These are phyloP conservation scores for Coprinellus micaceus DNA, from an alignment of 768 basidiomycete genomes.

Conservation along the genomic window DNA sequence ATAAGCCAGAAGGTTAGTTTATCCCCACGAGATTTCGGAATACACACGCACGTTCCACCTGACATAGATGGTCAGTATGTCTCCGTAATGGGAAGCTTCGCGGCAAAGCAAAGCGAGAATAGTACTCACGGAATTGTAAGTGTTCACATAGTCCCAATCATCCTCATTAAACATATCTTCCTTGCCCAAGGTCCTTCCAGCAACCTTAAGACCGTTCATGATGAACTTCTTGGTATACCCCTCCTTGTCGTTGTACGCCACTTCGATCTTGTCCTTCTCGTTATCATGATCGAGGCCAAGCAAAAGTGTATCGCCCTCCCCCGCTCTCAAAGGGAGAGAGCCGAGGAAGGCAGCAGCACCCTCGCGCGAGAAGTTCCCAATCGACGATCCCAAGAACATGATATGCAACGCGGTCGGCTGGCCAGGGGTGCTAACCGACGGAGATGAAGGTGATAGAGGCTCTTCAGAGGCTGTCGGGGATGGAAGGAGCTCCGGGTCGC, in stretches of 20 bases:
- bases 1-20: background rate
- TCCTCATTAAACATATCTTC: slow-evolving; percentile 57
- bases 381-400: slow-evolving; percentile 86
- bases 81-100: background rate
- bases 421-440: slow-evolving; percentile 14
- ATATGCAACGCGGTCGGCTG: slow-evolving; percentile 63
- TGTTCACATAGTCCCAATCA: slow-evolving; percentile 78
- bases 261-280: slow-evolving; percentile 63
- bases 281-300: slow-evolving; percentile 91
- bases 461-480: background rate
- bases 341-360: slow-evolving; percentile 72
- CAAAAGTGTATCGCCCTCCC: slow-evolving; percentile 76
- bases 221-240: slow-evolving; percentile 76
- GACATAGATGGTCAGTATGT: background rate
- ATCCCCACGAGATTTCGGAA: background rate
- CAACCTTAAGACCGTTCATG: slow-evolving; percentile 77
- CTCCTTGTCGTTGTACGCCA: slow-evolving; percentile 80
- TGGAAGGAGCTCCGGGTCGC: background rate
- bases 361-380: slow-evolving; percentile 83
- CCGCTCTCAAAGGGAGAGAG: slow-evolving; percentile 71
- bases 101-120: background rate
- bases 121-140: slow-evolving; percentile 39
- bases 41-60: slow-evolving; percentile 27
- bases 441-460: background rate
- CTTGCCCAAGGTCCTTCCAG: slow-evolving; percentile 65